Conservation (phyloP, 495 filamentous ascomycete genomes). For the Aspergillus diversus region DNA sequence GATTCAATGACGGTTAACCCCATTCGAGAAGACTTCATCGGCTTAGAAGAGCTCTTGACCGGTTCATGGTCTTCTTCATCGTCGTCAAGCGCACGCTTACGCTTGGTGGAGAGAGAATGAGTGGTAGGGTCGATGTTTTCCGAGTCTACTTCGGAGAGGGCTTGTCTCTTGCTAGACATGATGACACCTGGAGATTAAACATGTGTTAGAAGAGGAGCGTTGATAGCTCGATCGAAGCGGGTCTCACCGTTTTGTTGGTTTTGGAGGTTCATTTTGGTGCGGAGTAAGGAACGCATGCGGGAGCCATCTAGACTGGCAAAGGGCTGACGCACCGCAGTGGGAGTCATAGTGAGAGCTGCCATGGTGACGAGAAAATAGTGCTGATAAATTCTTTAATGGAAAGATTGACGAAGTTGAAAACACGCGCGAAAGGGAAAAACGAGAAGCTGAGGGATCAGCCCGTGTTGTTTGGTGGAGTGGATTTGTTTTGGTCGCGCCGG, state of each 20-base stretch:
- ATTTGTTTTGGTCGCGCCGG: conserved; percentile 31
- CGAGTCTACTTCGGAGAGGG: conserved; percentile 60
- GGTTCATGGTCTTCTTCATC: conserved; percentile 52
- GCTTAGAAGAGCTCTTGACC: conserved; percentile 42
- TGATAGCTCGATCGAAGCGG: background rate
- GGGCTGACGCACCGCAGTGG: conserved; percentile 43
- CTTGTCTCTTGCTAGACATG: conserved; percentile 36
- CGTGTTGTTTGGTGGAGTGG: conserved; percentile 9
- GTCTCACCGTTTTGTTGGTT: conserved; percentile 62
- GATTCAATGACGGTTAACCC: conserved; percentile 35
- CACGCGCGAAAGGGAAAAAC: conserved; percentile 6
- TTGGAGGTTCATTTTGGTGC: conserved; percentile 50
- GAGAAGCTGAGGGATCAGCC: conserved; percentile 4
- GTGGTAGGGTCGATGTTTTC: conserved; percentile 82
- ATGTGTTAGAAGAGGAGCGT: conserved; percentile 5
- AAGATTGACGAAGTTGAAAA: conserved; percentile 1
- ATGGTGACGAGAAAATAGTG: conserved; percentile 25
- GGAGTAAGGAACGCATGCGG: conserved; percentile 48
- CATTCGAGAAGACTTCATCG: conserved; percentile 47
- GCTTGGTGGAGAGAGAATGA: conserved; percentile 69
- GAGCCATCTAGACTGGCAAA: conserved; percentile 49
- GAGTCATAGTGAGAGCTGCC: conserved; percentile 49
- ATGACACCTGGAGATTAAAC: conserved; percentile 26
- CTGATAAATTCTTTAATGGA: background rate
- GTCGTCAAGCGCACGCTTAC: conserved; percentile 54